Evolutionary conservation across 1,284 basidiomycete genomes (phyloP).

Genomic region (Golubevia pallescens): DNA sequence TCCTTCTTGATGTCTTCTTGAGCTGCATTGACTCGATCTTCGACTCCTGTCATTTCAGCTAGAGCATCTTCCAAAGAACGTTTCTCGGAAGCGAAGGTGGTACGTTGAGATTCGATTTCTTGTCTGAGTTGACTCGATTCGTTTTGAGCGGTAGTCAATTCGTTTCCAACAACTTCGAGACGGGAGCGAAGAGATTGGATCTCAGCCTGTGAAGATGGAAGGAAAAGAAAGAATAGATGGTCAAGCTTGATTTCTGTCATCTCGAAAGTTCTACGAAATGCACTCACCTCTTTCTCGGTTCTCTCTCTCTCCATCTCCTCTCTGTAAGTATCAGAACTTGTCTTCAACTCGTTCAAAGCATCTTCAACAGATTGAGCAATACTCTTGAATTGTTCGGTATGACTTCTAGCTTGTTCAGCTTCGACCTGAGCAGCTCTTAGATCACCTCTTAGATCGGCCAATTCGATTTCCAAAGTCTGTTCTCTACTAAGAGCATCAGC

Average conservation of each 20-base stretch:
- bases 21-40: conserved; percentile 65
- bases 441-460: conserved; percentile 68
- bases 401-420: conserved; percentile 73
- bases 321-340: conserved; percentile 77
- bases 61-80: conserved; percentile 55
- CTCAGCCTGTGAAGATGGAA: too few species aligned
- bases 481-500: conserved; percentile 71
- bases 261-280: not conserved
- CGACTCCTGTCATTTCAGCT: conserved; percentile 45
- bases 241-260: not conserved
- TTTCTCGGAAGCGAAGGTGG: conserved; percentile 74
- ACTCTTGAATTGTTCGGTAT: conserved; percentile 82
- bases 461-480: conserved; percentile 80
- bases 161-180: conserved; percentile 70
- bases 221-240: not conserved
- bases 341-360: conserved; percentile 74
- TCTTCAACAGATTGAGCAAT: conserved; percentile 81
- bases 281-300: conserved; percentile 72
- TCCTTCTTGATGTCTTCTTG: conserved; percentile 73
- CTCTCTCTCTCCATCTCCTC: conserved; percentile 18
- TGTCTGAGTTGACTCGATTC: conserved; percentile 72
- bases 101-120: conserved; percentile 70
- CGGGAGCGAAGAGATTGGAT: conserved; percentile 73
- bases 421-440: conserved; percentile 79
- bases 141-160: conserved; percentile 69